Conservation (phyloP, 805 yeast species). For the Candida ulmi region DNA sequence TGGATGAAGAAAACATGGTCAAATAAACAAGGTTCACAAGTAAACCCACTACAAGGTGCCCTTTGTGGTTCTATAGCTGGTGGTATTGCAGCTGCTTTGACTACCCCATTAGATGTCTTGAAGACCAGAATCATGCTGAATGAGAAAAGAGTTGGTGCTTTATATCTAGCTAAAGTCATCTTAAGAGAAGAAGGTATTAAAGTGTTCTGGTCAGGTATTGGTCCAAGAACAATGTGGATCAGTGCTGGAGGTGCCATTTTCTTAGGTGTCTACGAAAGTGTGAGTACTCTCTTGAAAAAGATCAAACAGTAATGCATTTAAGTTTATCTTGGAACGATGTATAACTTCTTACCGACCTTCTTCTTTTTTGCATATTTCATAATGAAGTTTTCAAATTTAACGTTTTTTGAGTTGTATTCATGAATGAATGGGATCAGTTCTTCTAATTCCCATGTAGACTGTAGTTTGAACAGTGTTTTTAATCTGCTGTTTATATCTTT, state of each 20-base stretch:
- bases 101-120: conserved; percentile 76
- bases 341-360: conserved; percentile 35
- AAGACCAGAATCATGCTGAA: conserved; percentile 84
- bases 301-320: background rate
- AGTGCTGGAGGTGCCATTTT: conserved; percentile 98
- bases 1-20: conserved; percentile 62
- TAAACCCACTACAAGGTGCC: conserved; percentile 73
- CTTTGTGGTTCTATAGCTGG: conserved; percentile 80
- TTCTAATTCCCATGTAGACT: conserved; percentile 53
- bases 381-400: conserved; percentile 52
- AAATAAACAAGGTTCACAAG: conserved; percentile 30
- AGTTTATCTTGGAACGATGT: conserved; percentile 27
- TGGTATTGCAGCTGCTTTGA: conserved; percentile 73
- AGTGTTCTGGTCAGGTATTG: conserved; percentile 79
- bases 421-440: conserved; percentile 62
- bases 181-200: conserved; percentile 65
- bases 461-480: conserved; percentile 44
- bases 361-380: conserved; percentile 58
- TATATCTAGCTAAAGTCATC: conserved; percentile 44
- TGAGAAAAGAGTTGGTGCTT: conserved; percentile 40
- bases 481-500: conserved; percentile 43
- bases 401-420: conserved; percentile 47
- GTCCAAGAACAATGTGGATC: conserved; percentile 96
- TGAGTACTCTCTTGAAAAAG: conserved; percentile 11
- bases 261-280: conserved; percentile 83